Conservation (phyloP, 1,284 basidiomycete genomes). For the Phellopilus nigrolimitatus region DNA sequence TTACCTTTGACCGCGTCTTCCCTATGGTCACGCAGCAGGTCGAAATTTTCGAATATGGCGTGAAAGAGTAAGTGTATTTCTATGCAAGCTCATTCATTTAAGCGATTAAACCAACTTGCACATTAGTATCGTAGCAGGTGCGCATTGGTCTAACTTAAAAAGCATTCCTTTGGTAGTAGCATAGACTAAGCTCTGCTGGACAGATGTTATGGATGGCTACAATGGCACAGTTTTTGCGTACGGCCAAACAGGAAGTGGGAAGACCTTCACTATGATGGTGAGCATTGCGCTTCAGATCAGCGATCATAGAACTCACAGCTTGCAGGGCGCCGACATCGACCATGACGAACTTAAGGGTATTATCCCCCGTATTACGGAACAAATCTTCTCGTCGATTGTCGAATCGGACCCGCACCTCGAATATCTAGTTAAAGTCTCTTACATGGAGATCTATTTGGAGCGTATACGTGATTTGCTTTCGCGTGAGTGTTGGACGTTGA, state of each 20-base stretch:
- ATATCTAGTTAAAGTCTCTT: slow-evolving; percentile 99
- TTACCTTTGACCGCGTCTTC: slow-evolving; percentile 97
- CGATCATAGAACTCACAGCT: slow-evolving; percentile 21
- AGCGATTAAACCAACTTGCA: slow-evolving; percentile 15
- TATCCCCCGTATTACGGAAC: slow-evolving; percentile 97
- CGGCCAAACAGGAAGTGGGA: slow-evolving; percentile 97
- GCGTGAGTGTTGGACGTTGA: slow-evolving; percentile 56
- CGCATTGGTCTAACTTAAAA: slow-evolving; percentile 1
- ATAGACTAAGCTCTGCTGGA: neutral
- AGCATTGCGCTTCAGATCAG: slow-evolving; percentile 22
- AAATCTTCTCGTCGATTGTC: slow-evolving; percentile 98
- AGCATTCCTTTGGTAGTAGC: neutral
- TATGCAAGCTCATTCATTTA: neutral
- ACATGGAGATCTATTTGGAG: slow-evolving; percentile 99
- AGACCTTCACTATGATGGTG: slow-evolving; percentile 98
- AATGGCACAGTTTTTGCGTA: slow-evolving; percentile 99
- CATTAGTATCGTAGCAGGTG: slow-evolving; percentile 25
- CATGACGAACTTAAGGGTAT: slow-evolving; percentile 89
- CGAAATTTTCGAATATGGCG: slow-evolving; percentile 98
- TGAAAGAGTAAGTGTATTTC: slow-evolving; percentile 76
- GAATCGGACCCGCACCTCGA: slow-evolving; percentile 94
- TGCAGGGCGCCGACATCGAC: slow-evolving; percentile 94
- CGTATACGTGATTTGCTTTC: slow-evolving; percentile 93
- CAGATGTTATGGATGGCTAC: slow-evolving; percentile 98
- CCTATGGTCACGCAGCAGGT: slow-evolving; percentile 88